Conservation (phyloP, 306 rosid genomes). For the Pyrus bretschneideri region DNA sequence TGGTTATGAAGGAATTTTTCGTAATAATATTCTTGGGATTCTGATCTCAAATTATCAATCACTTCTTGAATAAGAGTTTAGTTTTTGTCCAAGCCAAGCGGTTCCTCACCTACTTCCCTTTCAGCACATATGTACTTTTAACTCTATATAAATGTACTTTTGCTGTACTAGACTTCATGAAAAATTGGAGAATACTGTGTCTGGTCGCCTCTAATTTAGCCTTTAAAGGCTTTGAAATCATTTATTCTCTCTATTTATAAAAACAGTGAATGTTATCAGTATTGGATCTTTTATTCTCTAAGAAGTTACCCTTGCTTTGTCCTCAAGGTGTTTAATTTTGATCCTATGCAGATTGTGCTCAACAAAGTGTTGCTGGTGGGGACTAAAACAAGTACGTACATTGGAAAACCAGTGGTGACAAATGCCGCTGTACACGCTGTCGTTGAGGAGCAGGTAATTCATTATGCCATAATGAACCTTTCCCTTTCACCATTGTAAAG, state of each 20-base stretch:
- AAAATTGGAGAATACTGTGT: background rate
- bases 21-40: background rate
- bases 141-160: background rate
- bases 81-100: background rate
- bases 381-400: slow-evolving; percentile 64
- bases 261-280: background rate
- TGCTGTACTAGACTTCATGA: background rate
- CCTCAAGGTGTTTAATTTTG: slow-evolving; percentile 6
- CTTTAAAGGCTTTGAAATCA: background rate
- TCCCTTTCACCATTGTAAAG: background rate
- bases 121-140: background rate
- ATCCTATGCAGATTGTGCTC: slow-evolving; percentile 60
- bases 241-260: background rate
- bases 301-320: background rate
- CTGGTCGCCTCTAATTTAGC: background rate
- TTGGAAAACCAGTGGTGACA: slow-evolving; percentile 90
- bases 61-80: background rate
- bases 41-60: background rate
- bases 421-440: slow-evolving; percentile 92
- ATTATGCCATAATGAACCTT: background rate
- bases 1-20: too few species aligned
- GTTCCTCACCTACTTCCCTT: background rate
- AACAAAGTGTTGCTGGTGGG: slow-evolving; percentile 91
- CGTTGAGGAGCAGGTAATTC: slow-evolving; percentile 88
- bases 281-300: background rate